phyloP scores from a whole-genome alignment of 257 asterid species.

The Gentiana dahurica region DNA sequence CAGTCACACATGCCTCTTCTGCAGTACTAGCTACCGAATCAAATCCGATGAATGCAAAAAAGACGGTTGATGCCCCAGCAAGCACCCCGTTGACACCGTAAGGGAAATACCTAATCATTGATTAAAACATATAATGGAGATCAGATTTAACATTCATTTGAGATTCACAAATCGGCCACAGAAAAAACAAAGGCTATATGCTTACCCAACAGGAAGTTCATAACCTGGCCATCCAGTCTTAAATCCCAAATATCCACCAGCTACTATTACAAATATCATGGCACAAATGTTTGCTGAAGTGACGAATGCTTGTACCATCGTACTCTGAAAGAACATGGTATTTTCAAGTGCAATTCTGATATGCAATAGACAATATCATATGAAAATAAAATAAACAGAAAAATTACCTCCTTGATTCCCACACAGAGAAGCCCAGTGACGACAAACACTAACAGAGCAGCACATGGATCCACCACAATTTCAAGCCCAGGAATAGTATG shows the following conservation, averaged over 20 bases:
- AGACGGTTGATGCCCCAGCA: constrained; percentile 98
- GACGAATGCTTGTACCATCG: constrained; percentile 82
- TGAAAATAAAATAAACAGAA: neutral
- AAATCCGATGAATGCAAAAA: constrained; percentile 88
- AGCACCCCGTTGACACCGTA: constrained; percentile 94
- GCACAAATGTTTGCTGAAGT: constrained; percentile 80
- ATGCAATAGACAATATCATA: neutral
- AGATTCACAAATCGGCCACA: neutral
- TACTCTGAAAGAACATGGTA: constrained; percentile 47
- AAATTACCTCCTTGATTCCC: constrained; percentile 85
- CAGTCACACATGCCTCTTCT: constrained; percentile 56
- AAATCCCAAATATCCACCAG: constrained; percentile 93
- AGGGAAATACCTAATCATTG: constrained; percentile 48
- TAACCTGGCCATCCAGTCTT: constrained; percentile 98
- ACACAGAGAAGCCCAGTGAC: constrained; percentile 79
- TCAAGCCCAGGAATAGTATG: constrained; percentile 77
- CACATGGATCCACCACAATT: constrained; percentile 84
- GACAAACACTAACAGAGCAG: constrained; percentile 61
- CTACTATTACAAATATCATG: constrained; percentile 81
- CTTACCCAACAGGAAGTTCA: constrained; percentile 74
- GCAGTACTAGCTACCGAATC: constrained; percentile 99
- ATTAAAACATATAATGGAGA: constrained; percentile 3
- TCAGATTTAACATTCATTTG: neutral
- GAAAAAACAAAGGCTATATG: neutral
- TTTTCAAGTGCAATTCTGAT: constrained; percentile 5